Evolutionary conservation across 2,329 filamentous ascomycete genomes (phyloP).

Genomic region (Colletotrichum melonis): DNA sequence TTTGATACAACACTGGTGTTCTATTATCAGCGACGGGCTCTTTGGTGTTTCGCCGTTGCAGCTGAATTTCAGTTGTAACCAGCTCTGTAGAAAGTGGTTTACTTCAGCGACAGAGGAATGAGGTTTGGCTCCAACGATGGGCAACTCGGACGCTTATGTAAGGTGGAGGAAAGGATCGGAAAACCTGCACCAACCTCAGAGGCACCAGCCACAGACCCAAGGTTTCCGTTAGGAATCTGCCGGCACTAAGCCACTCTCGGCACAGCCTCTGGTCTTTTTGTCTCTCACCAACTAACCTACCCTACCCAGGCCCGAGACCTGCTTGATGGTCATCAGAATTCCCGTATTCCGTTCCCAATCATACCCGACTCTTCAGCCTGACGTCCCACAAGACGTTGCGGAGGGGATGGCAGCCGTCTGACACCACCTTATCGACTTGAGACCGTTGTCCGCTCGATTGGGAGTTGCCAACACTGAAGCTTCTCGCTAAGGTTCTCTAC

Average conservation of each 20-base stretch:
- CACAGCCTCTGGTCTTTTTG: constrained; percentile 22
- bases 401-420: constrained; percentile 35
- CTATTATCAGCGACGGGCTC: too few relatives aligned
- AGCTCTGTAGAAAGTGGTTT: background rate
- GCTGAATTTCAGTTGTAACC: too few relatives aligned
- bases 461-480: constrained; percentile 29
- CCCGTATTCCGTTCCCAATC: constrained; percentile 9
- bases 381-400: constrained; percentile 36
- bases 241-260: constrained; percentile 36
- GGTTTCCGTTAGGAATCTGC: constrained; percentile 9
- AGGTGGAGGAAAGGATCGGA: constrained; percentile 3
- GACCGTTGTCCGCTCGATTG: constrained; percentile 25
- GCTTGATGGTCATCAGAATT: constrained; percentile 35
- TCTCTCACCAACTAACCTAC: constrained; percentile 30
- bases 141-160: constrained; percentile 13
- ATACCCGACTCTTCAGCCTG: constrained; percentile 35
- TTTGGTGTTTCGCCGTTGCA: background rate
- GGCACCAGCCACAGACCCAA: constrained; percentile 23
- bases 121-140: background rate
- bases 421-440: constrained; percentile 31
- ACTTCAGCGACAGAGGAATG: background rate
- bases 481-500: constrained; percentile 14
- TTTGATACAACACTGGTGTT: too few relatives aligned
- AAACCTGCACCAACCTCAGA: background rate
- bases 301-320: constrained; percentile 25